Percentiles rank a stretch among this genome's conserved stretches.
These are phyloP conservation scores for Rhizopogon rudus DNA, from an alignment of 768 basidiomycete species.

Conservation along the genomic window DNA sequence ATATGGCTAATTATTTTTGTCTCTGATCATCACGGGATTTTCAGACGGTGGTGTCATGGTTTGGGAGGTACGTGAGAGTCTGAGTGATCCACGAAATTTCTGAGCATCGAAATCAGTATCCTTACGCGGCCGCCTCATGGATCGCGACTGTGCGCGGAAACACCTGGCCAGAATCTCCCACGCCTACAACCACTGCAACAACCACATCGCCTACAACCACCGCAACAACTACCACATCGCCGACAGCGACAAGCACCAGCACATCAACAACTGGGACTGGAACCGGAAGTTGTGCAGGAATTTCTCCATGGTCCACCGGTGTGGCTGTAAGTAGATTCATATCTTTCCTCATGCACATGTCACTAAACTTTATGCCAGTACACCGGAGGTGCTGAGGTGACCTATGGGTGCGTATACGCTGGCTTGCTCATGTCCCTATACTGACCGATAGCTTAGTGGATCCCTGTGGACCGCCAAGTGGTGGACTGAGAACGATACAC, in stretches of 20 bases:
- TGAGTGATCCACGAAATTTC: neutral
- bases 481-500: slow-evolving; percentile 38
- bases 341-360: neutral
- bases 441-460: slow-evolving; percentile 24
- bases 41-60: slow-evolving; percentile 34
- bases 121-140: slow-evolving; percentile 33
- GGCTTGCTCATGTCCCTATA: neutral
- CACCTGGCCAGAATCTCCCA: slow-evolving; percentile 27
- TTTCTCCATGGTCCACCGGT: slow-evolving; percentile 35
- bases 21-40: slow-evolving; percentile 1
- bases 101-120: slow-evolving; percentile 24
- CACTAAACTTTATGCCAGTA: slow-evolving; percentile 28
- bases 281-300: slow-evolving; percentile 34
- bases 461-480: slow-evolving; percentile 43
- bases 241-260: slow-evolving; percentile 17
- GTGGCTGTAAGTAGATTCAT: slow-evolving; percentile 26
- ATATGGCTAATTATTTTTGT: neutral
- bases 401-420: slow-evolving; percentile 30
- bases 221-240: slow-evolving; percentile 3
- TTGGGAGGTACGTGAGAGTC: slow-evolving; percentile 30
- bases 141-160: slow-evolving; percentile 31
- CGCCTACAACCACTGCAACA: slow-evolving; percentile 16
- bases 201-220: slow-evolving; percentile 17
- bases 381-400: slow-evolving; percentile 33
- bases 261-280: slow-evolving; percentile 21